A percentile compares a stretch with the other conserved stretches of the same genome.
Evolutionary conservation across 2,329 filamentous ascomycete species (phyloP).

Genomic region (Cadophora malorum): DNA sequence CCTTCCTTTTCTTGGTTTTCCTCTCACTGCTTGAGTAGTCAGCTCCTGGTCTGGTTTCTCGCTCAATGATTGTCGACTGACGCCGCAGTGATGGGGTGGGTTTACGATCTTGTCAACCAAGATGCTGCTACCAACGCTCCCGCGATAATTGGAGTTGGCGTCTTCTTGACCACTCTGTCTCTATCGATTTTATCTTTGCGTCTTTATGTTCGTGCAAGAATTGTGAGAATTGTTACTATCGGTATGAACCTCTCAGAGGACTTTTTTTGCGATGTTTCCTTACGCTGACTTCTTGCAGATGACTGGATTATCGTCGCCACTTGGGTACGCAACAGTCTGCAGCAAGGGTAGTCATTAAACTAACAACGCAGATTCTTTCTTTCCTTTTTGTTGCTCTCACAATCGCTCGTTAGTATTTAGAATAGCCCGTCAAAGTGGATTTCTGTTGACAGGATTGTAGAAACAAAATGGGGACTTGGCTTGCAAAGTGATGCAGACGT

Average conservation of each 20-base stretch:
- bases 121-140: conserved; percentile 22
- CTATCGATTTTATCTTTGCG: conserved; percentile 19
- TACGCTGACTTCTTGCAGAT: conserved; percentile 33
- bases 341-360: not conserved
- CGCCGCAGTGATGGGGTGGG: conserved; percentile 23
- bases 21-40: not conserved
- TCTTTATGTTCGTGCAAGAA: conserved; percentile 23
- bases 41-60: conserved; percentile 4
- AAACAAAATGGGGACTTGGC: conserved; percentile 53
- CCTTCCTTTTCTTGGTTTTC: not conserved
- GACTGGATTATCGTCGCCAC: conserved; percentile 45
- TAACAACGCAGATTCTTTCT: conserved; percentile 30
- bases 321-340: conserved; percentile 39
- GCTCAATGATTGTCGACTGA: conserved; percentile 9
- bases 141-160: conserved; percentile 19
- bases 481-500: conserved; percentile 47
- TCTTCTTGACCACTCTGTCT: conserved; percentile 22
- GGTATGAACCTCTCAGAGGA: not conserved
- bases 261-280: no score
- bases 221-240: conserved; percentile 18
- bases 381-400: conserved; percentile 48
- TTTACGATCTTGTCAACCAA: conserved; percentile 18
- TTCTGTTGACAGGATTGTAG: conserved; percentile 36
- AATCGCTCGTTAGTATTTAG: conserved; percentile 46
- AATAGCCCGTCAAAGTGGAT: not conserved